These are phyloP conservation scores for Coleophoma crateriformis DNA, from an alignment of 2,329 filamentous ascomycete species.

Conservation along the genomic window DNA sequence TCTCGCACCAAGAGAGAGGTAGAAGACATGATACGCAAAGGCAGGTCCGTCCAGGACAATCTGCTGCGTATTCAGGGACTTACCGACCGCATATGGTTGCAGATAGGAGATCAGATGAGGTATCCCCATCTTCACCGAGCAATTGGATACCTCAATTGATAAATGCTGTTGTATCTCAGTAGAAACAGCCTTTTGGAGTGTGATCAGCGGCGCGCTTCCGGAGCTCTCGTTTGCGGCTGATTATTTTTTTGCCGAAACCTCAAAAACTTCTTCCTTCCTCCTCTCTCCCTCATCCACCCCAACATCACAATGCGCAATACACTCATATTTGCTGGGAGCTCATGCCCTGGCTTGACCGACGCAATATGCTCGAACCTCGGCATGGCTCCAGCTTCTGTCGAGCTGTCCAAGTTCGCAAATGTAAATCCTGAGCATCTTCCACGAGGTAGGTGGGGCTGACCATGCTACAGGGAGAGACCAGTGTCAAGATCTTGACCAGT, in stretches of 20 bases:
- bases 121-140: conserved; percentile 46
- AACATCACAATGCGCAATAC: conserved; percentile 52
- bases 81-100: conserved; percentile 42
- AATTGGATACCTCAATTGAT: background rate
- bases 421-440: conserved; percentile 37
- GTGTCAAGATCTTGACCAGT: conserved; percentile 63
- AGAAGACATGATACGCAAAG: conserved; percentile 68
- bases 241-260: background rate
- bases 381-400: conserved; percentile 57
- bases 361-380: conserved; percentile 66
- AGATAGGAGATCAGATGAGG: conserved; percentile 48
- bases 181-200: too few species aligned
- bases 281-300: conserved; percentile 3
- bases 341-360: conserved; percentile 57
- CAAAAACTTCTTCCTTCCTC: conserved; percentile 2
- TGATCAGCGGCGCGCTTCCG: conserved; percentile 3
- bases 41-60: conserved; percentile 72
- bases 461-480: conserved; percentile 56
- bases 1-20: conserved; percentile 42
- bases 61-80: conserved; percentile 33
- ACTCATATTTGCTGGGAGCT: conserved; percentile 62
- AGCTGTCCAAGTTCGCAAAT: conserved; percentile 67
- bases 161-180: too few species aligned
- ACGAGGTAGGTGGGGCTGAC: conserved; percentile 21
- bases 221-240: background rate